Conservation (phyloP, 2,329 filamentous ascomycete species). For the Diaporthe humulicola region DNA sequence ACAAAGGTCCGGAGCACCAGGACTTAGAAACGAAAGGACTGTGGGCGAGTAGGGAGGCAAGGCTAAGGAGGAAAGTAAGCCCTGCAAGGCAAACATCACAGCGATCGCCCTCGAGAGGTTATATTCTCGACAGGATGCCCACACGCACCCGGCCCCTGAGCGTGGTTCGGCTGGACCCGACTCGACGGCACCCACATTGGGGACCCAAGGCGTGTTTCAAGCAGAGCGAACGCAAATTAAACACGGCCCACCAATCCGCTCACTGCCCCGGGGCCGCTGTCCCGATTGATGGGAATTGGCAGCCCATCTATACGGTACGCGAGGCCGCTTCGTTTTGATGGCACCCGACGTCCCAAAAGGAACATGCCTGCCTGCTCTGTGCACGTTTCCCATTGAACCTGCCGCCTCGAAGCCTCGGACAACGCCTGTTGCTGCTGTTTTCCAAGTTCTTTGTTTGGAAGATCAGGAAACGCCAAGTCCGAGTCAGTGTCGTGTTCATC, state of each 20-base stretch:
- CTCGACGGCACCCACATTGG: constrained; percentile 29
- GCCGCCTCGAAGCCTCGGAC: background rate
- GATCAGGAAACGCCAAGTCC: constrained; percentile 14
- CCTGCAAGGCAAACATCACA: too few species aligned
- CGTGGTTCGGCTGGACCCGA: constrained; percentile 8
- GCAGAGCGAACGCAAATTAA: constrained; percentile 29
- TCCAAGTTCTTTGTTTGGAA: constrained; percentile 5
- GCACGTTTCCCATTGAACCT: background rate
- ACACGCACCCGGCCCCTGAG: constrained; percentile 31
- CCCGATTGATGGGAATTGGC: constrained; percentile 25
- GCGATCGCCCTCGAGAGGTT: background rate
- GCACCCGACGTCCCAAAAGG: background rate
- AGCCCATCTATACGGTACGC: background rate
- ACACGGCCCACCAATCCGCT: constrained; percentile 38
- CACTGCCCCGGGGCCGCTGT: constrained; percentile 21
- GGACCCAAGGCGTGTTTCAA: constrained; percentile 34
- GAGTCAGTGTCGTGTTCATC: constrained; percentile 17
- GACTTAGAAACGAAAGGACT: background rate
- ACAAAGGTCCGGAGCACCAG: constrained; percentile 27
- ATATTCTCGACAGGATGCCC: constrained; percentile 22
- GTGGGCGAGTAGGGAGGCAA: background rate
- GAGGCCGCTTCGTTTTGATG: constrained; percentile 5
- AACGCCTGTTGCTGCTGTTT: background rate
- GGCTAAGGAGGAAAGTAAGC: background rate
- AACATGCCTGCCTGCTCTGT: background rate